Base-by-base conservation (phyloP, 306 rosid genomes). In the Acacia acuminata region DNA sequence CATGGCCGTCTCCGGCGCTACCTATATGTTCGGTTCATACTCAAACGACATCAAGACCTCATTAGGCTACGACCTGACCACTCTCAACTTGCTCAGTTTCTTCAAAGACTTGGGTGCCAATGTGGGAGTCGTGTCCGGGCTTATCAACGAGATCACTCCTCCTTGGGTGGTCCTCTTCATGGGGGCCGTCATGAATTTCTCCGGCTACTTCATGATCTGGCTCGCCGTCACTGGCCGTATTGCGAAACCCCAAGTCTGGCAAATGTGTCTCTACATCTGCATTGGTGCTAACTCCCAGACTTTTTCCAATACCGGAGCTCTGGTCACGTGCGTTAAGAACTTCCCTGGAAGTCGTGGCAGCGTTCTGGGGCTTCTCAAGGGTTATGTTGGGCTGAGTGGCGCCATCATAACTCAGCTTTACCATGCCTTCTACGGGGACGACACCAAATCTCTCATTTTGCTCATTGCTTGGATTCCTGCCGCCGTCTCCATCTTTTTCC, bases 41-140 rank as follows among this genome's bases (percentile, higher is more conserved):
- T 93, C 97, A 8, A 13, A 50, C 17, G 90, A 84, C 25, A 60
- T 93, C 20, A 91, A 91, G 85, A 2, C 14, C 0, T 76, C 87
- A 2, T 88, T 95, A 0, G 98, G 85, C 42, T 95, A 95, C 55
- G 98, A 95, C 87, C 98, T 93, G 67, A 77, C 87, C n/a, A 95
- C 98, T 5, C 94, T 95, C 38, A 90, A 93, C 67, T 87, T 93
- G 15, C 87, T 95, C 2, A 84, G 98, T 61, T 93, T 95, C 90
- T 95, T 92, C 93, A 95, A 95, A 47, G 98, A 95, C 84, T 10
- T 95, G 6, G 98, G 99, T 0, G 83, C 91, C 30, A 95, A 90
- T 84, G 80, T 93, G 2, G 98, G 98, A 0, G 25, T 95, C 38
- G 69, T 91, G 38, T 81, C 97, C 0, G 98, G 98, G 17, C 85